These are phyloP conservation scores for Lasiosphaeria ovina DNA, from an alignment of 495 filamentous ascomycete genomes.

Conservation along the genomic window DNA sequence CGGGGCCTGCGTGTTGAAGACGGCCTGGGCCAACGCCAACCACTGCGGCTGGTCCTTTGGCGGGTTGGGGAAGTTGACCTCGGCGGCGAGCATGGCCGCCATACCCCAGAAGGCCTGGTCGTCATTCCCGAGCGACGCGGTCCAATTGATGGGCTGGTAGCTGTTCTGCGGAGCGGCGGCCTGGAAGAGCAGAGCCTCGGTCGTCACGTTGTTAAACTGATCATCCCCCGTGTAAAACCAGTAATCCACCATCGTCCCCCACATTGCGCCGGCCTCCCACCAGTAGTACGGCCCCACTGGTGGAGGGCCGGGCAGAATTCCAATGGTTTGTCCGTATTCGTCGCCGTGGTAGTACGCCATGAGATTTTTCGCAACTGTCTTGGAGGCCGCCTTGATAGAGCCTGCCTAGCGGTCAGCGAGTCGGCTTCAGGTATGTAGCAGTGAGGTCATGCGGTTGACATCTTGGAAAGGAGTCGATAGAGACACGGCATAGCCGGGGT, in stretches of 20 bases:
- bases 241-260: constrained; percentile 67
- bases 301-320: constrained; percentile 42
- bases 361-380: constrained; percentile 45
- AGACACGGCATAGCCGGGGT: no score
- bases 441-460: no score
- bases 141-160: constrained; percentile 64
- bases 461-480: no score
- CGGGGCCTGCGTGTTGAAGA: constrained; percentile 67
- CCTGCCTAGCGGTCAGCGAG: constrained; percentile 14
- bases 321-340: constrained; percentile 52
- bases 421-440: not conserved
- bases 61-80: constrained; percentile 61
- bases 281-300: constrained; percentile 45
- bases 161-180: constrained; percentile 52
- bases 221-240: constrained; percentile 64
- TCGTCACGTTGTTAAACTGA: constrained; percentile 57
- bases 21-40: constrained; percentile 77
- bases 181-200: constrained; percentile 57
- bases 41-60: constrained; percentile 61
- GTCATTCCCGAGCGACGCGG: constrained; percentile 62
- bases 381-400: constrained; percentile 29
- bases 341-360: constrained; percentile 65
- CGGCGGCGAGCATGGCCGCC: constrained; percentile 65
- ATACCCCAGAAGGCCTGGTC: constrained; percentile 71
- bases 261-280: constrained; percentile 80